Evolutionary conservation across 108 stramenopile species (phyloP), one percentile per base, ranked within the genome.

Genomic region (Skeletonema menzelii): DNA sequence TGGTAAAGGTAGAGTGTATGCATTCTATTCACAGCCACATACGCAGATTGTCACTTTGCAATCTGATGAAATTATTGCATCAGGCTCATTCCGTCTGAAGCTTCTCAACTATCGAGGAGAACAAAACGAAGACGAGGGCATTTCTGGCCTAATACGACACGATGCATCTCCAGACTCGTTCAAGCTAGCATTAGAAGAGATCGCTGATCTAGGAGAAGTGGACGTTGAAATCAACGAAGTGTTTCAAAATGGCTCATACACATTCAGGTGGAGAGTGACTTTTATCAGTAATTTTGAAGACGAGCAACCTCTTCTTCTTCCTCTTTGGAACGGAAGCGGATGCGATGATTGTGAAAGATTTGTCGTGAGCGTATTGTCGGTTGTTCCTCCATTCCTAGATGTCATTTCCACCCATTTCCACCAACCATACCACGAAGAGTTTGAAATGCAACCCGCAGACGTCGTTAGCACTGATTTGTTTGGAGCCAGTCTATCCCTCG

Each of bases 1-100:
- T 17, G 79, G 87, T 27, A 79, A 71, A 56, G 90, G 90, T 14
- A 88, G 85, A 64, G 90, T 85, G 8, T 91, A 85, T 67, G 71
- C 84, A 8, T 91, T 87, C 73, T 83, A 80, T 76, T 73, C 70
- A 14, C 62, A 56, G 62, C 88, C 87, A 10, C 79, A 82, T 20
- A 69, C 84, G 46, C 83, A 84, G 60, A 31, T 68, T 30, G 65
- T 86, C 7, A 84, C 62, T 0, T 67, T 87, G 27, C 61, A 44
- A 2, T 84, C 85, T 12, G 86, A 79, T 59, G 82, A 82, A 46
- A 79, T 70, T n/a, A 69, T 84, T n/a, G 35, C 35, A 12, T 42
- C 69, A 6, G 87, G 86, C n/a, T 72, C 86, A 8, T 87, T 83
- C 56, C 30, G 56, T 44, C 40, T 84, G 20, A 57, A 37, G 10